Evolutionary conservation across 2,329 filamentous ascomycete species (phyloP).

Genomic region (Sclerotiophoma versabilis): DNA sequence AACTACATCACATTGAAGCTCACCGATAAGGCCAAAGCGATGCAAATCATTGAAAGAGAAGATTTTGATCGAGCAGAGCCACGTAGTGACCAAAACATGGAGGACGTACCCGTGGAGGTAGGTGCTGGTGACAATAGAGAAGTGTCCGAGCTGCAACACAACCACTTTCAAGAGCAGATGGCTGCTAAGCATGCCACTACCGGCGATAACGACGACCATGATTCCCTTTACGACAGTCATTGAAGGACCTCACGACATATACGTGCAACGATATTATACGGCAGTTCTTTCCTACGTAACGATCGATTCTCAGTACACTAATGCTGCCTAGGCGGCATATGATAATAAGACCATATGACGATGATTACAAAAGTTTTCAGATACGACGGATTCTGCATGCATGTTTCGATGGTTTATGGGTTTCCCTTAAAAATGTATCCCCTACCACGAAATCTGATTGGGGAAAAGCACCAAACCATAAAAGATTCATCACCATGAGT

Average conservation of each 20-base stretch:
- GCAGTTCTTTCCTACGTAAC: not conserved
- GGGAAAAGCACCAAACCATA: too few species aligned
- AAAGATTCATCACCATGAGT: too few species aligned
- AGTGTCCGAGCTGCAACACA: constrained; percentile 14
- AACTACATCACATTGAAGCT: constrained; percentile 47
- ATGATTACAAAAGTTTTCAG: too few species aligned
- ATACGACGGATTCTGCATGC: too few species aligned
- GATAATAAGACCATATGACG: too few species aligned
- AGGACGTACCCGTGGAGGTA: not conserved
- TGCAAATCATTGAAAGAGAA: constrained; percentile 23
- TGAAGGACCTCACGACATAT: constrained; percentile 18
- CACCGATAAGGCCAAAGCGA: constrained; percentile 29
- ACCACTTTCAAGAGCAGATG: constrained; percentile 37
- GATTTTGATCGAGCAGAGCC: not conserved
- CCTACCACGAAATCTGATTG: too few species aligned
- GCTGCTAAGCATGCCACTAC: constrained; percentile 22
- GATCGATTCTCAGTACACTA: not conserved
- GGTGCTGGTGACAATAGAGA: constrained; percentile 6
- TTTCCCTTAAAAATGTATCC: too few species aligned
- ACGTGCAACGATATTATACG: not conserved
- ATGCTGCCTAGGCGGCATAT: too few species aligned
- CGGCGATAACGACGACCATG: constrained; percentile 21
- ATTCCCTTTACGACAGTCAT: constrained; percentile 31
- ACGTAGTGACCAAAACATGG: not conserved
- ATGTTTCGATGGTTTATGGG: too few species aligned